phyloP scores from a whole-genome alignment of 2,329 filamentous ascomycete species.

The Fusarium secorum region DNA sequence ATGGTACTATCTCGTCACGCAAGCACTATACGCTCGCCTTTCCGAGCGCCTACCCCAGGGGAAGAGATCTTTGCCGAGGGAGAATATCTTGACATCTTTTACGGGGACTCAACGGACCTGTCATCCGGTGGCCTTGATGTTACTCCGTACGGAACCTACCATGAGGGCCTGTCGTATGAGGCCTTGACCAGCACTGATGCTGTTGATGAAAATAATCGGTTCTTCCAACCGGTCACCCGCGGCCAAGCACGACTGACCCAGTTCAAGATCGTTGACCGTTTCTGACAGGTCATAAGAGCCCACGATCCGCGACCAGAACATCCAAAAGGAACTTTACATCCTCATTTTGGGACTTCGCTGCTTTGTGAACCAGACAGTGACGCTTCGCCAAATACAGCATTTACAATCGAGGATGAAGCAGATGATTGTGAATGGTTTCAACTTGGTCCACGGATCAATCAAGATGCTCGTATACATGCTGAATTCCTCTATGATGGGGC shows the following conservation, averaged over 20 bases:
- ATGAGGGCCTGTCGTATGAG: background rate
- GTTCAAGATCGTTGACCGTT: background rate
- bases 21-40: rapidly evolving
- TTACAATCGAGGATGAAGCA: too few relatives aligned
- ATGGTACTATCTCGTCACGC: rapidly evolving
- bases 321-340: background rate
- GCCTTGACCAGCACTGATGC: background rate
- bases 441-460: background rate
- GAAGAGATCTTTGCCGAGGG: background rate
- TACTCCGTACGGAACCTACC: background rate
- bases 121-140: background rate
- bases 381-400: background rate
- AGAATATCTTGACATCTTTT: background rate
- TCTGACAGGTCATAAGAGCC: background rate
- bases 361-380: background rate
- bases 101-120: background rate
- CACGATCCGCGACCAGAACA: background rate
- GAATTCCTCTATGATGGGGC: background rate
- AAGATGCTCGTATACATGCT: background rate
- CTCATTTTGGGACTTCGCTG: background rate
- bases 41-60: too few relatives aligned
- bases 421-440: background rate
- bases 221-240: background rate
- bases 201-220: background rate
- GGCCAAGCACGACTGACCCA: background rate